Conservation (phyloP, 805 yeast genomes). For the Komagataella pseudopastoris region DNA sequence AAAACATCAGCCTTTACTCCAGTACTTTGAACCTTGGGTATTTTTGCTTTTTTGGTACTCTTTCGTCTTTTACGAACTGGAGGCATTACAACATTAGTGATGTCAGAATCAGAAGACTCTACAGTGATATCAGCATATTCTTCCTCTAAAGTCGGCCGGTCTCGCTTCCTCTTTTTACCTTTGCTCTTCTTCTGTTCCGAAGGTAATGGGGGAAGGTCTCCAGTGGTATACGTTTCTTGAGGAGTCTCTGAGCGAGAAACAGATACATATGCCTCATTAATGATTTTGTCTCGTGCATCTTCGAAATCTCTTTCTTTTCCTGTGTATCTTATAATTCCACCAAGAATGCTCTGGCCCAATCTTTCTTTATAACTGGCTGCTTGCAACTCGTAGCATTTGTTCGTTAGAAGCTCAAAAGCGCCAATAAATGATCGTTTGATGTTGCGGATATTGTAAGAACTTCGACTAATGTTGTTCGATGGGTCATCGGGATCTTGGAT, state of each 20-base stretch:
- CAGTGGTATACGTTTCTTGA: slow-evolving; percentile 4
- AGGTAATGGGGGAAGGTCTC: slow-evolving; percentile 16
- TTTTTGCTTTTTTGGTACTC: not conserved
- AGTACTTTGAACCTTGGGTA: not conserved
- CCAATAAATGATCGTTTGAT: slow-evolving; percentile 81
- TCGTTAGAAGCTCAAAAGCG: slow-evolving; percentile 66
- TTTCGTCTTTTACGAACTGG: not conserved
- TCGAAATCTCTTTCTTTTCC: slow-evolving; percentile 68
- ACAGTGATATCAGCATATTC: not conserved
- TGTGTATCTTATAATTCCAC: slow-evolving; percentile 62
- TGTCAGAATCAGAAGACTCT: not conserved
- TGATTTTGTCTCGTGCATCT: slow-evolving; percentile 54
- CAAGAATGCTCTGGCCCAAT: slow-evolving; percentile 60
- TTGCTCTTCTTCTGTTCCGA: slow-evolving; percentile 21
- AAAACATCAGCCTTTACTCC: not conserved
- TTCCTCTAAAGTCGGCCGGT: not conserved
- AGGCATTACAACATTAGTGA: not conserved
- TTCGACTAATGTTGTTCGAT: slow-evolving; percentile 72
- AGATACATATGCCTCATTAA: slow-evolving; percentile 38
- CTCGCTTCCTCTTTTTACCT: slow-evolving; percentile 1
- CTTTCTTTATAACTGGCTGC: slow-evolving; percentile 52
- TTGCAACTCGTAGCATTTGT: slow-evolving; percentile 64
- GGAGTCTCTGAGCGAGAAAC: slow-evolving; percentile 7
- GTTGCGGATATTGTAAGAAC: slow-evolving; percentile 69
- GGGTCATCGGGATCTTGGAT: slow-evolving; percentile 86